These are phyloP conservation scores for Fusarium sacchari DNA, from an alignment of 2,329 filamentous ascomycete species.

Conservation along the genomic window DNA sequence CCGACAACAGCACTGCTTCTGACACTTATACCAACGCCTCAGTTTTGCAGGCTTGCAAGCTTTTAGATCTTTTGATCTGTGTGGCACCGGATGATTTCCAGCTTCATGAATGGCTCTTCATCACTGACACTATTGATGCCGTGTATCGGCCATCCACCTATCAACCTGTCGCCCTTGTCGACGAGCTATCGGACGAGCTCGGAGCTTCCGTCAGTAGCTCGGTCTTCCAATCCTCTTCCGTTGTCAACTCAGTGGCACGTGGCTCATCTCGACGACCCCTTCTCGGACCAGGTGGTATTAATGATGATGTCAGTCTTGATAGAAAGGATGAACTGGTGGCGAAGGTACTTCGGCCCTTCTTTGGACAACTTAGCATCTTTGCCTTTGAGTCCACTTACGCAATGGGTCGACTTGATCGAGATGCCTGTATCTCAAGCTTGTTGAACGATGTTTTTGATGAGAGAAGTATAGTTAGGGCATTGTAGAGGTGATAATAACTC, in stretches of 20 bases:
- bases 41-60: slow-evolving; percentile 90
- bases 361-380: slow-evolving; percentile 90
- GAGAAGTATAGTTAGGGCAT: slow-evolving; percentile 70
- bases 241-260: slow-evolving; percentile 49
- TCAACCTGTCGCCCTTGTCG: slow-evolving; percentile 79
- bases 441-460: slow-evolving; percentile 84
- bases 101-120: slow-evolving; percentile 97
- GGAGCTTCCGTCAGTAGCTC: slow-evolving; percentile 56
- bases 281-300: slow-evolving; percentile 63
- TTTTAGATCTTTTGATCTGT: slow-evolving; percentile 88
- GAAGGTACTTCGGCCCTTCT: slow-evolving; percentile 85
- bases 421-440: slow-evolving; percentile 70
- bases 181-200: slow-evolving; percentile 84
- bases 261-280: slow-evolving; percentile 58
- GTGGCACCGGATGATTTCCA: slow-evolving; percentile 95
- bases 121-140: slow-evolving; percentile 96
- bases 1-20: slow-evolving; percentile 68
- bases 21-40: slow-evolving; percentile 82
- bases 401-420: slow-evolving; percentile 76
- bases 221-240: slow-evolving; percentile 49
- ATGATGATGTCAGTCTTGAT: slow-evolving; percentile 66
- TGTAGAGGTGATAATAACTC: slow-evolving; percentile 49
- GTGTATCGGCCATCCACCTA: slow-evolving; percentile 81
- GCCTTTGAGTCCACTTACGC: slow-evolving; percentile 93
- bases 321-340: slow-evolving; percentile 75